Base-by-base conservation (phyloP, 192 early-diverging fungal species). In the Backusella tuberculispora region DNA sequence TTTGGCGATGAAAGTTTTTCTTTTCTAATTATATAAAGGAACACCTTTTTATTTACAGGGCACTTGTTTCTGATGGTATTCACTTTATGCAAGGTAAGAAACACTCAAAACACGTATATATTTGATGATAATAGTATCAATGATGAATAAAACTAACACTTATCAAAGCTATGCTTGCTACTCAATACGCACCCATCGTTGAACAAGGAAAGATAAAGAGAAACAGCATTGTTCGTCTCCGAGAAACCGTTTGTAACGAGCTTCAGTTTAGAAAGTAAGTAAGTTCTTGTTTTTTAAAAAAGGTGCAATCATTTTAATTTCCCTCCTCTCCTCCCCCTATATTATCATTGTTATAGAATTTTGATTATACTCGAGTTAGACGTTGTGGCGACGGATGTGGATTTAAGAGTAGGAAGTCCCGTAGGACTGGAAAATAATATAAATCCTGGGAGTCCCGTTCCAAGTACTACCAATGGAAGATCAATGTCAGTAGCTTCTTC, bases 51-150 rank as follows among this genome's bases (percentile, higher is more conserved):
- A 29, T 44, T 34, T 34, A 45, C 64, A 90, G 91, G 67, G 60
- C 90, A 5, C 77, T 94, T 2, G 72, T 94, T 19, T 91, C 89
- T 2, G 92, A 94, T 76, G 91, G 92, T 19, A 60, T 26, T 10
- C 53, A 88, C 69, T 86, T 84, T 44, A 86, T 91, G 78, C 91
- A 92, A 81, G 90, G 91, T 92, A 83, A 44, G 9, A n/a, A 13
- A 10, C n/a, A 14, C 29, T 48, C 24, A 0, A 12, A 24, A 19
- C 10, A 21, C 41, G 29, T 13, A 19, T 13, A 4, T 41, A 21
- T 24, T 72, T n/a, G 70, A 48, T 12, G 24, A 5, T 8, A 37
- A 5, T 44, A 9, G 15, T 78, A 15, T 65, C 63, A 7, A 63
- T 13, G 69, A 48, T 40, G 67, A 60, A 15, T 63, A 42, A 43